phyloP scores from a whole-genome alignment of 345 rosid genomes.

The Arabis hirsuta region DNA sequence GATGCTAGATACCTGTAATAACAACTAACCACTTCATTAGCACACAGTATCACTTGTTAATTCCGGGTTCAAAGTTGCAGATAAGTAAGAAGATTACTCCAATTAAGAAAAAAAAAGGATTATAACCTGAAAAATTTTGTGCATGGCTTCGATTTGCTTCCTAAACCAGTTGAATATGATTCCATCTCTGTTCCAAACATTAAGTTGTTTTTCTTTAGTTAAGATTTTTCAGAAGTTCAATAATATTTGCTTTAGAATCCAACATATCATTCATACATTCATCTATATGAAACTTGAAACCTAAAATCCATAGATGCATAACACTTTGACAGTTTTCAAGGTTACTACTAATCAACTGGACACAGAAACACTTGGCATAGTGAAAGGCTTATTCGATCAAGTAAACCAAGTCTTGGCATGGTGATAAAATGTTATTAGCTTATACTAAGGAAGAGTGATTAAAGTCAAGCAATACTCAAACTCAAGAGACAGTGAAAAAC shows the following conservation, averaged over 20 bases:
- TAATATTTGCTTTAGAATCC: constrained; percentile 37
- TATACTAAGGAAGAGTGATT: not conserved
- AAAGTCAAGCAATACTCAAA: constrained; percentile 13
- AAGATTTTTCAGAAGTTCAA: constrained; percentile 29
- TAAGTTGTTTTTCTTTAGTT: constrained; percentile 50
- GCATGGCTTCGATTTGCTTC: constrained; percentile 99
- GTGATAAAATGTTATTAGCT: constrained; percentile 36
- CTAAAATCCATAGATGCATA: constrained; percentile 37
- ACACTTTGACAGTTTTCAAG: constrained; percentile 9
- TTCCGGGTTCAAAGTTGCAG: not conserved
- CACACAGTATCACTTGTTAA: constrained; percentile 26
- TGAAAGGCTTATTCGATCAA: constrained; percentile 18
- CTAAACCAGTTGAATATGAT: constrained; percentile 90
- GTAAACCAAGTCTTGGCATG: not conserved
- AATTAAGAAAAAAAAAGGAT: constrained; percentile 56
- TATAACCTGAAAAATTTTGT: constrained; percentile 99
- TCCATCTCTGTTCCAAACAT: constrained; percentile 93
- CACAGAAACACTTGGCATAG: constrained; percentile 26
- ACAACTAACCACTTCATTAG: constrained; percentile 37
- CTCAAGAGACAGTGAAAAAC: not conserved
- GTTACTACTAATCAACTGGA: not conserved
- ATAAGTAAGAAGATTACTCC: constrained; percentile 46
- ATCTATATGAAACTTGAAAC: constrained; percentile 28
- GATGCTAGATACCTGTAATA: constrained; percentile 37
- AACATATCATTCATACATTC: constrained; percentile 35